Conservation (phyloP, 352 stramenopile species). For the Phytophthora brassicae region DNA sequence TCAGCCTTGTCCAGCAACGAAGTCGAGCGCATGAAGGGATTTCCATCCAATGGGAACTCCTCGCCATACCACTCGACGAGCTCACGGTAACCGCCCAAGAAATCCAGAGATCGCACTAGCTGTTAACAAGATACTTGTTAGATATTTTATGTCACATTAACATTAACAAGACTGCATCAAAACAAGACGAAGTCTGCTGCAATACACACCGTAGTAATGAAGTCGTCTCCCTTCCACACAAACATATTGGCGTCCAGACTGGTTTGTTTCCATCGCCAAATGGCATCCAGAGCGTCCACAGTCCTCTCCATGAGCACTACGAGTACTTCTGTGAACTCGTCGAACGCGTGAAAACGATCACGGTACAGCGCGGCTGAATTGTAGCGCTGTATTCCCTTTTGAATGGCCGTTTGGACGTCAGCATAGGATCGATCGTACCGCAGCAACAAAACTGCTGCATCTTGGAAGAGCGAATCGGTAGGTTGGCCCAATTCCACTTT, state of each 20-base stretch:
- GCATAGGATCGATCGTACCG: constrained; percentile 43
- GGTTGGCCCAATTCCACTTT: not conserved
- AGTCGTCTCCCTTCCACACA: constrained; percentile 59
- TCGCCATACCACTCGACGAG: constrained; percentile 72
- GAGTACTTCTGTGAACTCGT: constrained; percentile 39
- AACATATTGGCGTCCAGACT: constrained; percentile 23
- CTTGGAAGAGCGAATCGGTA: constrained; percentile 42
- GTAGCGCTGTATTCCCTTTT: constrained; percentile 38
- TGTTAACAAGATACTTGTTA: constrained; percentile 21
- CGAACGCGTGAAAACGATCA: constrained; percentile 68
- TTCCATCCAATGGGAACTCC: constrained; percentile 68
- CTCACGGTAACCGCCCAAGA: constrained; percentile 31
- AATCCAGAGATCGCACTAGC: constrained; percentile 58
- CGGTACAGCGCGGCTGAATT: constrained; percentile 43
- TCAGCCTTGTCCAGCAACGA: constrained; percentile 54
- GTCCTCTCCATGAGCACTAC: constrained; percentile 34
- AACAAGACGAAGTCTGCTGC: too few relatives aligned
- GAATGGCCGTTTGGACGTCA: constrained; percentile 9
- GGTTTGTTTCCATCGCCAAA: constrained; percentile 41
- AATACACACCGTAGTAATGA: constrained; percentile 37
- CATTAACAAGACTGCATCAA: too few relatives aligned
- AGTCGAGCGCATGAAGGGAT: constrained; percentile 60
- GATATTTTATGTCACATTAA: too few relatives aligned
- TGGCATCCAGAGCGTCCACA: constrained; percentile 38
- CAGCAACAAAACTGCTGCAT: constrained; percentile 25